These are phyloP conservation scores for Candida tetrigidarum DNA, from an alignment of 1,139 yeast genomes.

Conservation along the genomic window DNA sequence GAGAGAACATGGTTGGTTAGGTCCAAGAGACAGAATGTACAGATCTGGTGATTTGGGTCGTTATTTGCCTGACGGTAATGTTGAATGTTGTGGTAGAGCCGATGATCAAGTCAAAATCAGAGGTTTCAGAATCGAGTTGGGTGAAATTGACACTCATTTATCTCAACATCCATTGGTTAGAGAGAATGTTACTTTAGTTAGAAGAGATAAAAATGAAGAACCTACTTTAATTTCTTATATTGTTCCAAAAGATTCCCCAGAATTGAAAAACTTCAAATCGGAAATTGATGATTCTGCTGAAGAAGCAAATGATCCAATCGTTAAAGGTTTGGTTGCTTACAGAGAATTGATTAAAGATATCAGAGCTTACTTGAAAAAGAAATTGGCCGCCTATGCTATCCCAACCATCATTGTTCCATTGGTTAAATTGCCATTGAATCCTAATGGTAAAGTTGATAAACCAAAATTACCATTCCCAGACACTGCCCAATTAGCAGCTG, in stretches of 20 bases:
- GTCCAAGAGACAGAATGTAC: slow-evolving; percentile 94
- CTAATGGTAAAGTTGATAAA: slow-evolving; percentile 98
- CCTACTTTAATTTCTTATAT: slow-evolving; percentile 89
- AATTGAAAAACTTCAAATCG: slow-evolving; percentile 55
- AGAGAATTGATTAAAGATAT: slow-evolving; percentile 80
- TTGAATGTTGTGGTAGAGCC: slow-evolving; percentile 98
- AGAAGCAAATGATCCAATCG: slow-evolving; percentile 65
- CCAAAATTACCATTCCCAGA: slow-evolving; percentile 97
- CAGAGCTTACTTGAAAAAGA: slow-evolving; percentile 78
- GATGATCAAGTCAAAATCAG: slow-evolving; percentile 99
- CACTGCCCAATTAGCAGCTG: slow-evolving; percentile 78
- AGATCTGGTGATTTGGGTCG: slow-evolving; percentile 98
- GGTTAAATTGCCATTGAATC: slow-evolving; percentile 86
- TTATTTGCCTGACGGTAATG: slow-evolving; percentile 94
- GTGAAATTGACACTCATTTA: slow-evolving; percentile 97
- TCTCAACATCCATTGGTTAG: slow-evolving; percentile 92
- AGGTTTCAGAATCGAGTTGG: slow-evolving; percentile 97
- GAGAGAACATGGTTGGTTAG: slow-evolving; percentile 82
- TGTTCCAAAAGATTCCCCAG: slow-evolving; percentile 77
- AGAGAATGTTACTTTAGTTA: slow-evolving; percentile 91
- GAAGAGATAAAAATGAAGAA: slow-evolving; percentile 91
- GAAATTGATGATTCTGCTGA: slow-evolving; percentile 36
- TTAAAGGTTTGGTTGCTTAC: slow-evolving; percentile 77
- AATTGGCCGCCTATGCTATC: slow-evolving; percentile 91
- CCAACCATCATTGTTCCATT: slow-evolving; percentile 92